phyloP scores from a whole-genome alignment of 208 protist genomes.

The Trypanosoma congolense region DNA sequence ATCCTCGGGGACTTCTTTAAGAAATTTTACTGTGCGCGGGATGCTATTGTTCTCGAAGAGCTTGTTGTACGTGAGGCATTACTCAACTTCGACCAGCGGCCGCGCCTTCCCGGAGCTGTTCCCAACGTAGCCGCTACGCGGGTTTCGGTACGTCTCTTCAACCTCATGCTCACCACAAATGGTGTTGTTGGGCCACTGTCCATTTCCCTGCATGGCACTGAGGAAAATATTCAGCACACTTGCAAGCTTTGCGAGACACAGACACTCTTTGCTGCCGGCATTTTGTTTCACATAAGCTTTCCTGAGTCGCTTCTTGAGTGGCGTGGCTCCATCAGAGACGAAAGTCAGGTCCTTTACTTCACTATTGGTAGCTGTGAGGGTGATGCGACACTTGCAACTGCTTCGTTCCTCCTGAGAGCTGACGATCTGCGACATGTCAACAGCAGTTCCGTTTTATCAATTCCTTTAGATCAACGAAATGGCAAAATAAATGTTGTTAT shows the following conservation, averaged over 20 bases:
- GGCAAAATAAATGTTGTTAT: constrained; percentile 25
- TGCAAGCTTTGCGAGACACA: constrained; percentile 22
- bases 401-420: constrained; percentile 19
- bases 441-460: constrained; percentile 15
- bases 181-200: constrained; percentile 5
- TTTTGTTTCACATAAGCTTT: constrained; percentile 21
- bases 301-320: constrained; percentile 11
- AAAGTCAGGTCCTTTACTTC: constrained; percentile 26
- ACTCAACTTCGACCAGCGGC: not conserved
- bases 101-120: not conserved
- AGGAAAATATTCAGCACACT: constrained; percentile 11
- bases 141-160: constrained; percentile 20
- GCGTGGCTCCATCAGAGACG: constrained; percentile 2
- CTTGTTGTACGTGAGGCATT: constrained; percentile 23
- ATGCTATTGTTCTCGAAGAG: constrained; percentile 29
- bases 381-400: constrained; percentile 18
- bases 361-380: constrained; percentile 10
- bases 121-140: not conserved
- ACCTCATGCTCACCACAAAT: constrained; percentile 11
- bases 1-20: constrained; percentile 22
- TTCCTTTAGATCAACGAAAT: constrained; percentile 14
- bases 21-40: constrained; percentile 34
- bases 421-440: not conserved
- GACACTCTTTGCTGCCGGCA: constrained; percentile 19
- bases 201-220: constrained; percentile 19